A percentile compares a stretch with the other conserved stretches of the same genome.
Evolutionary conservation across 371 early-diverging fungal genomes (phyloP).

Genomic region (Thermomucor indicae-seudaticae): DNA sequence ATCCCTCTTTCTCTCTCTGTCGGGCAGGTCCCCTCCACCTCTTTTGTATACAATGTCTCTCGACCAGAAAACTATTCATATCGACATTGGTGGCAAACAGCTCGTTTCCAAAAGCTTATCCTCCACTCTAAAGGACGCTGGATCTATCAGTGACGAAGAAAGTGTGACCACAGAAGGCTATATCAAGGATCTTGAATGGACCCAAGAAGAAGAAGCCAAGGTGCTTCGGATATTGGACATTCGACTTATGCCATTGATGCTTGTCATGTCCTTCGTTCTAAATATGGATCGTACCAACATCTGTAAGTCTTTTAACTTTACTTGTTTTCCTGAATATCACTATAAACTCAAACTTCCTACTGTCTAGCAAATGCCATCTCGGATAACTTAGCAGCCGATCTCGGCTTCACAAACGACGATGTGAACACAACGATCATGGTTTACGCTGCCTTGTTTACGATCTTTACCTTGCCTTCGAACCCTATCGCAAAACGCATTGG

Average conservation of each 20-base stretch:
- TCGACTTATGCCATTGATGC: slow-evolving; percentile 28
- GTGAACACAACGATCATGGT: slow-evolving; percentile 32
- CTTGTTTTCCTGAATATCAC: no score
- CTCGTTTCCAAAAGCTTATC: no score
- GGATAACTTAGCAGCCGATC: slow-evolving; percentile 30
- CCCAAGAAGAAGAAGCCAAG: slow-evolving; percentile 28
- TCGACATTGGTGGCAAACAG: no score
- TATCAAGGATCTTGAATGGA: slow-evolving; percentile 29
- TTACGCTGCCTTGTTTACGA: slow-evolving; percentile 31
- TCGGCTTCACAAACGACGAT: slow-evolving; percentile 37
- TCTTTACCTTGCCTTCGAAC: slow-evolving; percentile 39
- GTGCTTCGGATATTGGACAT: slow-evolving; percentile 25
- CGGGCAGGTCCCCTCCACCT: no score
- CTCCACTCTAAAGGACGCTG: no score
- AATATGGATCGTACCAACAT: slow-evolving; percentile 47
- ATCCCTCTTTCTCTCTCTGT: no score
- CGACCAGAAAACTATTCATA: no score
- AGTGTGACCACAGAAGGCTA: no score
- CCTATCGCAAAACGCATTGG: slow-evolving; percentile 50
- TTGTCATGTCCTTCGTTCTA: slow-evolving; percentile 37
- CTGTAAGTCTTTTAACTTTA: slow-evolving; percentile 19
- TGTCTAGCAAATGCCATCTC: slow-evolving; percentile 41
- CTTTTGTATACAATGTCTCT: no score
- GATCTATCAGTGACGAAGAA: no score
- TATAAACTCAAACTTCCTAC: no score